Evolutionary conservation across 805 yeast species (phyloP).

Genomic region (Diddensiella santjacobensis): DNA sequence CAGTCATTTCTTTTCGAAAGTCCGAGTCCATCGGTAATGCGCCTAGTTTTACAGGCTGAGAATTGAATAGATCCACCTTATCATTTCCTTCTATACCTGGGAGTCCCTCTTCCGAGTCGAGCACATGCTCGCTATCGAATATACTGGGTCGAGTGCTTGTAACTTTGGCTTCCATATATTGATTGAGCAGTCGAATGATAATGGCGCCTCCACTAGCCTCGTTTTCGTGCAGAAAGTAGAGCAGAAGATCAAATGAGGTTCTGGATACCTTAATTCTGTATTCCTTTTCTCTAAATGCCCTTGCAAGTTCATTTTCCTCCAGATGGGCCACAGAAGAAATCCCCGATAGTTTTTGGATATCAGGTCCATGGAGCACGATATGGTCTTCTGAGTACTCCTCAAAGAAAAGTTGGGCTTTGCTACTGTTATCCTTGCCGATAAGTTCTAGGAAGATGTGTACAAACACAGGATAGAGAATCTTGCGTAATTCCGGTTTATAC

Average conservation of each 20-base stretch:
- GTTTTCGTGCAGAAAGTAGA: conserved; percentile 86
- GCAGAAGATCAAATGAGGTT: conserved; percentile 76
- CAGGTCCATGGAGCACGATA: conserved; percentile 69
- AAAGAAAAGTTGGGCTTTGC: conserved; percentile 66
- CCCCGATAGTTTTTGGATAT: conserved; percentile 66
- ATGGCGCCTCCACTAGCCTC: conserved; percentile 90
- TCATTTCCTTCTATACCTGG: conserved; percentile 33
- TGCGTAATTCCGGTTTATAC: conserved; percentile 79
- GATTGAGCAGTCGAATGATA: conserved; percentile 79
- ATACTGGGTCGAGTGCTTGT: conserved; percentile 35
- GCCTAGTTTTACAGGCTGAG: conserved; percentile 75
- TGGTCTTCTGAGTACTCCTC: conserved; percentile 73
- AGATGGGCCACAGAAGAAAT: conserved; percentile 78
- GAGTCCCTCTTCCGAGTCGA: conserved; percentile 44
- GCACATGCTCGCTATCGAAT: conserved; percentile 31
- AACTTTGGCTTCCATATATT: conserved; percentile 53
- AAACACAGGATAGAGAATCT: conserved; percentile 87
- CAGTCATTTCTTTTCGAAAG: conserved; percentile 75
- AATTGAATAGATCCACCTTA: conserved; percentile 59
- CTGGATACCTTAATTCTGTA: conserved; percentile 74
- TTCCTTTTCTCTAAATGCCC: conserved; percentile 65
- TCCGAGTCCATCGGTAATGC: conserved; percentile 83
- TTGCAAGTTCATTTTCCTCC: conserved; percentile 76
- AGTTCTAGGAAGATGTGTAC: conserved; percentile 83
- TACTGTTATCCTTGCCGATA: conserved; percentile 55